phyloP scores from a whole-genome alignment of 306 rosid species.

The Gleditsia sinensis region DNA sequence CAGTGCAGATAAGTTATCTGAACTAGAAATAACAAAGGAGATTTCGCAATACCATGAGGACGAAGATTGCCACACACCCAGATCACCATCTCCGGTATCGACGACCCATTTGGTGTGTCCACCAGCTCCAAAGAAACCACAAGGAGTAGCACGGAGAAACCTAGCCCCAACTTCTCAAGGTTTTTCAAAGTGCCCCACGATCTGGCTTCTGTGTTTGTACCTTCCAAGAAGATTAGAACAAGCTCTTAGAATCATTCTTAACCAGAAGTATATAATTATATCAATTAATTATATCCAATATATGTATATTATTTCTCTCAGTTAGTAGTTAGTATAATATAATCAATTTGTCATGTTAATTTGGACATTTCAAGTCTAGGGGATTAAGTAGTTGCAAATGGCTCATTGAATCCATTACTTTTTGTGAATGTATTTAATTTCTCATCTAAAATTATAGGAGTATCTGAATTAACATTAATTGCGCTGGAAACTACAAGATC shows the following conservation, averaged over 20 bases:
- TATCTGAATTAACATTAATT: no score
- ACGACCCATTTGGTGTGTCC: constrained; percentile 50
- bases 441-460: no score
- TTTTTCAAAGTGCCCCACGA: constrained; percentile 56
- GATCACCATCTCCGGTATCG: constrained; percentile 33
- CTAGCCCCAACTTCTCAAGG: constrained; percentile 20
- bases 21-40: constrained; percentile 30
- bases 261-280: background rate
- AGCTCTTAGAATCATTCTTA: constrained; percentile 20
- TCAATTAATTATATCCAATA: no score
- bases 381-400: background rate
- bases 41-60: constrained; percentile 19
- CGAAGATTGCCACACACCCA: constrained; percentile 56
- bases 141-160: constrained; percentile 31
- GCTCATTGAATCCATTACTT: background rate
- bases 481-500: no score
- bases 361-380: background rate
- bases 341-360: background rate
- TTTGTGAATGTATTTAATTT: background rate
- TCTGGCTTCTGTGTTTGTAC: constrained; percentile 46
- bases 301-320: background rate
- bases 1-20: background rate
- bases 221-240: constrained; percentile 45
- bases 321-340: background rate
- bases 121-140: constrained; percentile 66